Conservation (phyloP, 2,329 filamentous ascomycete species). For the Colletotrichum sp. region DNA sequence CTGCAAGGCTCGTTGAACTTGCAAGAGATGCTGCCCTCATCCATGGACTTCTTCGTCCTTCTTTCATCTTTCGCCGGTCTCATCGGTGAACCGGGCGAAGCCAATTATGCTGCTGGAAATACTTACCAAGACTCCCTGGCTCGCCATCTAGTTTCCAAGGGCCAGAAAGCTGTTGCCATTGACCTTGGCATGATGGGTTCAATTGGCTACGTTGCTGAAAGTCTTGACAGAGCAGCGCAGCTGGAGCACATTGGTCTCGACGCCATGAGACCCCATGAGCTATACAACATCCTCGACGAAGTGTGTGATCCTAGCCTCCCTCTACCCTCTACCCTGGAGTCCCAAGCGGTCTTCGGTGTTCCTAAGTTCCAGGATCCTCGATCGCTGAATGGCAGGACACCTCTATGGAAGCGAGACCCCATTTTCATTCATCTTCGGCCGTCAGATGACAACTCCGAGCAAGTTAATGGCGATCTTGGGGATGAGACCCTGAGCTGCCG, state of each 20-base stretch:
- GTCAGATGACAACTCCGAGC: not conserved
- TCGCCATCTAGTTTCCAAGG: not conserved
- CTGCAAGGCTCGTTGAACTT: constrained; percentile 44
- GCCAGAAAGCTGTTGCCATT: not conserved
- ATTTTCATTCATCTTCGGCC: not conserved
- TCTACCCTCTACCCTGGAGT: not conserved
- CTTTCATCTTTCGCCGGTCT: constrained; percentile 32
- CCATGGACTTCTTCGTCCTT: constrained; percentile 41
- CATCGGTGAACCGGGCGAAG: constrained; percentile 34
- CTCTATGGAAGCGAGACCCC: not conserved
- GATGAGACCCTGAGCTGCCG: not conserved
- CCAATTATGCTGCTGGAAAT: constrained; percentile 38
- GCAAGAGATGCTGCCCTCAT: constrained; percentile 29
- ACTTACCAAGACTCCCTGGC: constrained; percentile 31
- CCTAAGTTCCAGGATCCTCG: not conserved
- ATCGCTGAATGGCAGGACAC: not conserved
- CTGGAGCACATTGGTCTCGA: not conserved
- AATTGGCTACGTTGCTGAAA: not conserved
- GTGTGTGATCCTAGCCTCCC: not conserved
- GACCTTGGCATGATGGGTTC: constrained; percentile 12
- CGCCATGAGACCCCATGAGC: not conserved
- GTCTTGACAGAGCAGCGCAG: not conserved
- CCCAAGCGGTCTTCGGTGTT: not conserved
- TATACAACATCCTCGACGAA: not conserved
- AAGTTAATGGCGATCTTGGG: not conserved